Evolutionary conservation across 768 basidiomycete genomes (phyloP), one percentile per base, ranked within the genome.

Genomic region (Tulasnella sp.): DNA sequence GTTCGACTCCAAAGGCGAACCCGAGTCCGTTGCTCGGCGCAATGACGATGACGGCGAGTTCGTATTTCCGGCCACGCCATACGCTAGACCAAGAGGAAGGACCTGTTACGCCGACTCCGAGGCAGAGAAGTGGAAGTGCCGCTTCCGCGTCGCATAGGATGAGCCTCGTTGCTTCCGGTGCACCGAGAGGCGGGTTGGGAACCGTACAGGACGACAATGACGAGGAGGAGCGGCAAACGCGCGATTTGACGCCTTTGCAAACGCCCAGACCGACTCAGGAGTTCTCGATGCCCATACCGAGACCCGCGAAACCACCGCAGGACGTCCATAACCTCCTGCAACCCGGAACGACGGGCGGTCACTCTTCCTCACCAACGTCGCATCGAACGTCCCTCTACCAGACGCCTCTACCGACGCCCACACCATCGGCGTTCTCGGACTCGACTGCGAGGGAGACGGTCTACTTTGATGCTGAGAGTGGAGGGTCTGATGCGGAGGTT

Each of bases 381-480:
- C 29, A 70, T 29, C 3, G 40, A 36, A 19, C 36, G 7, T 70
- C 40, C 8, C 29, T 64, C 1, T 64, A 64, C 15, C 25, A 37
- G 9, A 70, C 68, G 1, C 49, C 49, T 15, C 29, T 52, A 37
- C 36, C 54, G 34, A 49, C 52, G 29, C 49, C 73, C n/a, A 39
- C 38, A 12, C 37, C 73, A 31, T 36, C 54, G 31, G 73, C 42
- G 22, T 34, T 52, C 31, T 37, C 45, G 37, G 54, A 37, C 25
- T 64, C 54, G 37, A 74, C 45, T 34, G 54, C 73, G 17, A 49
- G 71, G 40, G 71, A 64, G 54, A 52, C 73, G 45, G 52, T 58
- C 1, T 74, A 74, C 73, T 74, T 34, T 74, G 73, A 74, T 22
- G 73, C 73, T 3, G 45, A 52, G 14, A 52, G 52, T 15, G 36